Conservation (phyloP, 2,329 filamentous ascomycete genomes). For the Fusarium chlamydosporum region DNA sequence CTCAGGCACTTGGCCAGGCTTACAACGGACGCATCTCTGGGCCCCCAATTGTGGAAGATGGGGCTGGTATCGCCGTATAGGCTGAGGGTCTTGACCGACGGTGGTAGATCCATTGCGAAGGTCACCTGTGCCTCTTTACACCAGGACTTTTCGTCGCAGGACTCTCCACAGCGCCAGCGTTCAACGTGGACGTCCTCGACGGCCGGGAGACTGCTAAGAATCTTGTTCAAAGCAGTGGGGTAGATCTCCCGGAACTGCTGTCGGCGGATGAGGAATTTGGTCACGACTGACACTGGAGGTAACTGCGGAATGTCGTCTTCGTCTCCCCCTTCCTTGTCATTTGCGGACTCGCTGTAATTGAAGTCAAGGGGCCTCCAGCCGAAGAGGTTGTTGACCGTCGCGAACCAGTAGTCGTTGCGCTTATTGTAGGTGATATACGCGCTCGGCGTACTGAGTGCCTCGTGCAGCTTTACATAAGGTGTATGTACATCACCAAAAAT, state of each 20-base stretch:
- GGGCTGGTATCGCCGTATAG: constrained; percentile 1
- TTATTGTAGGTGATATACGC: background rate
- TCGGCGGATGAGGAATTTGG: constrained; percentile 20
- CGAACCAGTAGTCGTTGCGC: background rate
- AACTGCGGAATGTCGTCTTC: background rate
- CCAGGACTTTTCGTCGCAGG: background rate
- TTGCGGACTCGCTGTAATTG: background rate
- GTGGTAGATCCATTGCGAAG: constrained; percentile 5
- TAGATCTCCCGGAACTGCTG: constrained; percentile 13
- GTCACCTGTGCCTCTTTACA: background rate
- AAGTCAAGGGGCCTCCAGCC: constrained; percentile 19
- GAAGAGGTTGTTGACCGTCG: background rate
- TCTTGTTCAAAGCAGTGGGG: background rate
- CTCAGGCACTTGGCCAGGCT: constrained; percentile 14
- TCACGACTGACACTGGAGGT: background rate
- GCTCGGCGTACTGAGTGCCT: background rate
- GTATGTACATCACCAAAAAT: background rate
- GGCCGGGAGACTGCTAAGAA: constrained; percentile 1
- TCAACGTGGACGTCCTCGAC: background rate
- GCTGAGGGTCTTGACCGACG: constrained; percentile 8
- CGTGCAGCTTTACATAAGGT: background rate
- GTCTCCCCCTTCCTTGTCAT: too few relatives aligned
- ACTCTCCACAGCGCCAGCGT: constrained; percentile 8
- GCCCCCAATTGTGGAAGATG: background rate
- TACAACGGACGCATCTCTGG: background rate